Evolutionary conservation across 2,329 filamentous ascomycete species (phyloP).

Genomic region (Beauveria caledonica): DNA sequence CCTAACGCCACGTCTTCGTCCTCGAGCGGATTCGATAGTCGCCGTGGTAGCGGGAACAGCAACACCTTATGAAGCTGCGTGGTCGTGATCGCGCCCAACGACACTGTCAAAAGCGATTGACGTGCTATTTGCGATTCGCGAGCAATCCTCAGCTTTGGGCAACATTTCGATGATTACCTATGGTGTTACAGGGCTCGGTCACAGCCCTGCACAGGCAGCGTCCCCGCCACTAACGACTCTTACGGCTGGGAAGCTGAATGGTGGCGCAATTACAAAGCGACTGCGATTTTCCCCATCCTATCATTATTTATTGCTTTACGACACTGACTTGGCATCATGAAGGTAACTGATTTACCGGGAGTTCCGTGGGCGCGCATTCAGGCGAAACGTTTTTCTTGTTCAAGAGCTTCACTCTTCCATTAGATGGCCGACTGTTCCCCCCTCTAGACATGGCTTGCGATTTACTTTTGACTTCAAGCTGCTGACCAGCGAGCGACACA

Average conservation of each 20-base stretch:
- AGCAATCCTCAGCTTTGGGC: neutral
- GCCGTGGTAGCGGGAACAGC: conserved; percentile 27
- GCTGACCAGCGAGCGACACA: conserved; percentile 10
- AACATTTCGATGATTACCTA: conserved; percentile 3
- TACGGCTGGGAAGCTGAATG: conserved; percentile 49
- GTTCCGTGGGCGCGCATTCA: neutral
- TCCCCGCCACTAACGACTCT: conserved; percentile 29
- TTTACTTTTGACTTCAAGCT: conserved; percentile 4
- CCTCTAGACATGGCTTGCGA: conserved; percentile 5
- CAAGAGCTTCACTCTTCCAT: neutral
- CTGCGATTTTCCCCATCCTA: conserved; percentile 21
- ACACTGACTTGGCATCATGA: conserved; percentile 4
- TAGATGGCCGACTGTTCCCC: conserved; percentile 2
- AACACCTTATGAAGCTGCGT: conserved; percentile 48
- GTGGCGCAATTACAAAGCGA: conserved; percentile 13
- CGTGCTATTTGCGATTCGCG: conserved; percentile 1
- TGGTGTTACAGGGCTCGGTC: neutral
- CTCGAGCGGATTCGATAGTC: conserved; percentile 20
- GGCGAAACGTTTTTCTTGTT: neutral
- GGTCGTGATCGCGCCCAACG: conserved; percentile 44
- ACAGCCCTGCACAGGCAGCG: conserved; percentile 18
- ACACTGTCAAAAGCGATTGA: conserved; percentile 21
- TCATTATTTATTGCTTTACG: conserved; percentile 9
- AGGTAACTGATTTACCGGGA: conserved; percentile 1
- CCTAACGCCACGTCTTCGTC: conserved; percentile 35